Percentiles rank a stretch among this genome's conserved stretches.
These are phyloP conservation scores for Misopates orontium DNA, from an alignment of 257 asterid species.

Conservation along the genomic window DNA sequence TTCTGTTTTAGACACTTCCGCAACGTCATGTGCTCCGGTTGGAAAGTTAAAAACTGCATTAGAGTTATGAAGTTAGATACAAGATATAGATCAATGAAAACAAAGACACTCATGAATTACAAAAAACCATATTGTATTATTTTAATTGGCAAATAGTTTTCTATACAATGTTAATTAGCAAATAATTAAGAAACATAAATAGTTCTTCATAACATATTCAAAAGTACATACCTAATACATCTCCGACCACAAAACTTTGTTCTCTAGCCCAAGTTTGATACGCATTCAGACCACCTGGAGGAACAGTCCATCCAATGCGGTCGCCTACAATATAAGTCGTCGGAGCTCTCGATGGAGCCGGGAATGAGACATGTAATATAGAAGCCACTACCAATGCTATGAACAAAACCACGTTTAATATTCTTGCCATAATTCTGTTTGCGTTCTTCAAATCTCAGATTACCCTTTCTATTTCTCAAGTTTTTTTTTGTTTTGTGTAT, in stretches of 20 bases:
- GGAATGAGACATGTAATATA: conserved; percentile 36
- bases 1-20: conserved; percentile 40
- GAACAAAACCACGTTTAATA: conserved; percentile 28
- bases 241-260: conserved; percentile 58
- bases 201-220: not conserved
- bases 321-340: conserved; percentile 48
- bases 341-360: conserved; percentile 41
- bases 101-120: too few species aligned
- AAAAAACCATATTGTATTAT: too few species aligned
- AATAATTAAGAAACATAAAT: too few species aligned
- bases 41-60: conserved; percentile 73
- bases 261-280: conserved; percentile 61
- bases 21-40: conserved; percentile 53
- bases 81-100: too few species aligned
- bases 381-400: conserved; percentile 39
- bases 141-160: too few species aligned
- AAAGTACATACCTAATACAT: conserved; percentile 46
- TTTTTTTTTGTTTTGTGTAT: too few species aligned
- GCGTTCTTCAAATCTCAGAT: conserved; percentile 44
- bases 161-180: too few species aligned
- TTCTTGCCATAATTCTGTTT: conserved; percentile 39
- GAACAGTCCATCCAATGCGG: conserved; percentile 62
- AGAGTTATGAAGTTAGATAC: not conserved
- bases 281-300: conserved; percentile 46
- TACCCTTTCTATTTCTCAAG: conserved; percentile 18